Evolutionary conservation across 2,329 filamentous ascomycete species (phyloP), one percentile per base, ranked within the genome.

Genomic region (Lasiodiplodia citricola): DNA sequence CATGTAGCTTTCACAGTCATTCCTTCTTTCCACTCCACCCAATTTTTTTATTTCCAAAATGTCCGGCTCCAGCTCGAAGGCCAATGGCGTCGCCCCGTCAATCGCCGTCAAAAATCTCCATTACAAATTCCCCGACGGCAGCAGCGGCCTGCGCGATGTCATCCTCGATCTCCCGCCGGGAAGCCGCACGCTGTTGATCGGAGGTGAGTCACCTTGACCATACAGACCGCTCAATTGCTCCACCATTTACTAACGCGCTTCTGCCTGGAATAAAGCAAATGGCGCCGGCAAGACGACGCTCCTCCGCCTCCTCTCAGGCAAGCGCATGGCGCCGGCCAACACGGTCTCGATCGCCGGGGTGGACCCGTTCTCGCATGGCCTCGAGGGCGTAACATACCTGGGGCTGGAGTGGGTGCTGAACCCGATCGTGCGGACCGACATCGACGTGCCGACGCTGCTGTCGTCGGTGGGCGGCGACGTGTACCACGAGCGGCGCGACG

Each of bases 381-480:
- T 97, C 35, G 92, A 97, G 81, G 96, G 96, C 71, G 95, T 99
- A 38, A 98, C 95, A 25, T 99, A 99, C 81, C 91, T 99, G 8
- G 96, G 96, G 0, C 88, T 97, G 0, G 96, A 99, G 85, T 99
- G 96, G 96, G 96, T 98, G 3, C 87, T 99, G 11, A 98, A 98
- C 84, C 93, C 92, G 60, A 97, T 98, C 75, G 96, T 98, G 58
- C 92, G 95, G 64, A 96, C 91, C 37, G 96, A 99, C 80, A 97
- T 99, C 73, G 93, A 93, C 69, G 95, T 99, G 3, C 87, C 87
- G 3, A 94, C 96, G 72, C 88, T 99, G 6, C 88, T 99, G 31
- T 84, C 89, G 60, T 93, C 90, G 2, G 92, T 99, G 0, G 96
- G 96, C 70, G 96, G 96, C 14, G 88, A 97, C 79, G 87, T 88